Evolutionary conservation across 2,329 filamentous ascomycete genomes (phyloP).

Genomic region (Chaetomium olivaceum): DNA sequence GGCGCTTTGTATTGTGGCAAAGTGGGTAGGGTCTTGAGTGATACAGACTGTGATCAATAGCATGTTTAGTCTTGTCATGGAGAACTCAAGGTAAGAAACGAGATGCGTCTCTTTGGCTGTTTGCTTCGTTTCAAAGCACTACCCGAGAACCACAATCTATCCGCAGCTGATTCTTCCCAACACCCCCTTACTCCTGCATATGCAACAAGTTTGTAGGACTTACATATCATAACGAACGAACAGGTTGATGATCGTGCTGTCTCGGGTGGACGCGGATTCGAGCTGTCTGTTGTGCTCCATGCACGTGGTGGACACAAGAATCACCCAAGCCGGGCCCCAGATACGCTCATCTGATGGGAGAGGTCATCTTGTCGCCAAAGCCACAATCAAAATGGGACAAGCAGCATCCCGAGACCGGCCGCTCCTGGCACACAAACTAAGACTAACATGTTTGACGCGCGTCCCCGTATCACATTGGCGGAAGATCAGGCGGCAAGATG

Average conservation of each 20-base stretch:
- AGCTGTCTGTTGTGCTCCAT: not conserved
- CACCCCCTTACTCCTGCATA: not conserved
- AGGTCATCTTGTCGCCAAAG: not conserved
- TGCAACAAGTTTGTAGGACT: not conserved
- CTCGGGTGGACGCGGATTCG: conserved; percentile 5
- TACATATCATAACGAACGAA: not conserved
- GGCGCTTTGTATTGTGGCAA: not conserved
- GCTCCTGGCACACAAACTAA: not conserved
- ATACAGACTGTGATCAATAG: not conserved
- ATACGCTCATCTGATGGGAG: not conserved
- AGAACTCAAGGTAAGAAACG: not conserved
- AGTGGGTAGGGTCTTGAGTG: not conserved
- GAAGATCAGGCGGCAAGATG: not conserved
- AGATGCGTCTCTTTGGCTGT: not conserved
- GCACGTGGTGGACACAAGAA: not conserved
- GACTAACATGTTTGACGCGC: not conserved
- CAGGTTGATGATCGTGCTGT: not conserved
- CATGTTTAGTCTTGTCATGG: not conserved
- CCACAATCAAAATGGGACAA: not conserved
- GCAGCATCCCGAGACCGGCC: conserved; percentile 4
- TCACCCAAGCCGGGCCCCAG: not conserved
- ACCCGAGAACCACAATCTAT: not conserved
- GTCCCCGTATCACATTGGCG: conserved; percentile 1
- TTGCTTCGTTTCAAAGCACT: not conserved
- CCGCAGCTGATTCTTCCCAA: not conserved